Percentiles rank a stretch among this genome's conserved stretches.
Evolutionary conservation across 192 early-diverging fungal species (phyloP).

Genomic region (Coemansia sp.): DNA sequence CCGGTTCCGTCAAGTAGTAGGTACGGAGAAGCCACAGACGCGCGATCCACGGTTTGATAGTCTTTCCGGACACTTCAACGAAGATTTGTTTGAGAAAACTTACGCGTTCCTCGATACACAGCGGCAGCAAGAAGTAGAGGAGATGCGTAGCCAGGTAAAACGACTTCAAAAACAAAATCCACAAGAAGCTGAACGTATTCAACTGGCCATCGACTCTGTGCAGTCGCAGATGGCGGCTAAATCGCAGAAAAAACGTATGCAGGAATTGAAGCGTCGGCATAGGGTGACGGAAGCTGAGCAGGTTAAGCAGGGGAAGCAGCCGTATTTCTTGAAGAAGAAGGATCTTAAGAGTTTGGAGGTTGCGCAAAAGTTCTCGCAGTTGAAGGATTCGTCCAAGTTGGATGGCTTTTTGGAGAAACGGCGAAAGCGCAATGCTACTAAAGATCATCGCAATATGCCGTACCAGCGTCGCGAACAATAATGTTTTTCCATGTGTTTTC

Average conservation of each 20-base stretch:
- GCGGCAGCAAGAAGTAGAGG: conserved; percentile 71
- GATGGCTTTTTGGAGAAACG: conserved; percentile 90
- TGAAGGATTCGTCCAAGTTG: conserved; percentile 71
- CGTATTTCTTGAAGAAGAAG: conserved; percentile 92
- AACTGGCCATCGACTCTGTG: conserved; percentile 66
- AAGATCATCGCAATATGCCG: conserved; percentile 75
- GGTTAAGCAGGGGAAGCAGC: conserved; percentile 87
- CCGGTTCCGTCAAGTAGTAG: conserved; percentile 51
- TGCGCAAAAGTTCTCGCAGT: conserved; percentile 80
- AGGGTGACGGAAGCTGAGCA: conserved; percentile 80
- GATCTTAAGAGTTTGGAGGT: conserved; percentile 78
- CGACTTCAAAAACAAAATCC: conserved; percentile 64
- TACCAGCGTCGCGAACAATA: conserved; percentile 55
- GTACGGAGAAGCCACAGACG: conserved; percentile 24
- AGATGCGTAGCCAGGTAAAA: conserved; percentile 64
- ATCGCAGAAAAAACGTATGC: conserved; percentile 54
- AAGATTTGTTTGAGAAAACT: conserved; percentile 88
- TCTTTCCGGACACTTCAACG: conserved; percentile 86
- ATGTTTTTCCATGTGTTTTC: not conserved
- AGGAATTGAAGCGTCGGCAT: conserved; percentile 72
- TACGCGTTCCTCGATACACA: conserved; percentile 89
- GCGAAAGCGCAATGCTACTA: conserved; percentile 89
- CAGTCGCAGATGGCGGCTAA: conserved; percentile 51
- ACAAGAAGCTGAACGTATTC: conserved; percentile 62
- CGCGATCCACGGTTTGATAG: conserved; percentile 95